Base-by-base conservation (phyloP, 768 basidiomycete species). In the Amanita rubescens region DNA sequence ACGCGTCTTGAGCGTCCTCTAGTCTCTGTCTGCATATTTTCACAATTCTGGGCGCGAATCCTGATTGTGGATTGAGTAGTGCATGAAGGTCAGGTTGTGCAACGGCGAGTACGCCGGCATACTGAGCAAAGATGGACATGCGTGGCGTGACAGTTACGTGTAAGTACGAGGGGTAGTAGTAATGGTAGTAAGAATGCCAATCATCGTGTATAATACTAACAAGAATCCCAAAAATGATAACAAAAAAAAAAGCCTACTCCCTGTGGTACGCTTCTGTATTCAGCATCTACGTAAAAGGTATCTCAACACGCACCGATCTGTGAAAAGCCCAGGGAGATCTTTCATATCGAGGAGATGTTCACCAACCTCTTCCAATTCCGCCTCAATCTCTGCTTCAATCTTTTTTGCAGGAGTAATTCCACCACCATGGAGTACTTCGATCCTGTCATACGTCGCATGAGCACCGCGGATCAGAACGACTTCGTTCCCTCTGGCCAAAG, bases 41-140 rank as follows among this genome's bases (percentile, higher is more conserved):
- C 3, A 73, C 67, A 59, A 90, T 67, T 17, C 79, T 75, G 0
- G 87, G 86, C 11, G 88, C 86, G 65, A 87, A 87, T 0, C 87
- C 87, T 0, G 72, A 73, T 2, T 81, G 75, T 19, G 85, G 84
- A 55, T 88, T 75, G 6, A 90, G 73, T 7, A 90, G 67, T 15
- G 75, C 73, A 19, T 71, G 76, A 7, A 89, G 69, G 65, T 88
- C 83, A 48, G 77, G 67, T 67, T 87, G 85, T 56, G 76, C 80
- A 34, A 80, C 60, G 0, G 77, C 69, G 9, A 88, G 76, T 14
- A 85, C 83, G 55, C 87, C 79, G 2, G 87, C 87, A 60, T 77
- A 87, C 8, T 81, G 75, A n/a, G 72, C 71, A 60, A 82, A 88
- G 10, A 88, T 73, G 7, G 71, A 63, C 41, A 44, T 44, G n/a